Percentiles rank a stretch among this genome's conserved stretches.
These are phyloP conservation scores for Colletotrichum cereale DNA, from an alignment of 2,329 filamentous ascomycete genomes.

Conservation along the genomic window DNA sequence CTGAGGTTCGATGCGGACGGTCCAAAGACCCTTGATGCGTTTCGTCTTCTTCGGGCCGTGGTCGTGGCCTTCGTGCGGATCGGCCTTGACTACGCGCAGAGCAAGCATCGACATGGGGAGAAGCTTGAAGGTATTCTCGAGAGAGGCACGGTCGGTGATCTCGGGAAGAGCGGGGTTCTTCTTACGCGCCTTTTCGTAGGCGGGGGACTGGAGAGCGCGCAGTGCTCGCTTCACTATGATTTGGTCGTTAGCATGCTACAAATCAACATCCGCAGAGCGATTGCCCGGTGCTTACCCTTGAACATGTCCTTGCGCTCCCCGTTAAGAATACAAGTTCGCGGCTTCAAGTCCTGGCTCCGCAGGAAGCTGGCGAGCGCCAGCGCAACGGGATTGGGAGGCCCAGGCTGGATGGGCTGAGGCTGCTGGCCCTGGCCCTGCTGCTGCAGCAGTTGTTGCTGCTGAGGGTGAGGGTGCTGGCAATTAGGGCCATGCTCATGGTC, in stretches of 20 bases:
- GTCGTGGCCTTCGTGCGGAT: conserved; percentile 81
- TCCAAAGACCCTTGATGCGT: conserved; percentile 96
- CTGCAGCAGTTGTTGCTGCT: conserved; percentile 48
- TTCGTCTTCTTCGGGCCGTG: conserved; percentile 81
- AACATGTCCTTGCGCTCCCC: conserved; percentile 99
- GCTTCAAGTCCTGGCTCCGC: conserved; percentile 85
- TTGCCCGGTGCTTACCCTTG: conserved; percentile 71
- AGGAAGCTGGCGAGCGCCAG: conserved; percentile 92
- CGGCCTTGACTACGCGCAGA: conserved; percentile 86
- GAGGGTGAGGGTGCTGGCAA: conserved; percentile 43
- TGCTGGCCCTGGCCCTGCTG: conserved; percentile 60
- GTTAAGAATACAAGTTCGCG: conserved; percentile 90
- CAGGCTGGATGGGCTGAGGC: conserved; percentile 77
- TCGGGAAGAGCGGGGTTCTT: conserved; percentile 92
- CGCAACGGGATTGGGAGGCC: conserved; percentile 89
- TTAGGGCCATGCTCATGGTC: conserved; percentile 46
- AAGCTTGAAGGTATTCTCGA: conserved; percentile 95
- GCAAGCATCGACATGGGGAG: conserved; percentile 95
- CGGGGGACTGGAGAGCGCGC: conserved; percentile 87
- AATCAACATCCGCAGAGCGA: neutral
- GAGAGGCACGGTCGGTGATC: conserved; percentile 87
- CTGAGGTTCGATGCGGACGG: conserved; percentile 93
- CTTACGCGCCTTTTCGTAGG: conserved; percentile 88
- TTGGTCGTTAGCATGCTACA: neutral
- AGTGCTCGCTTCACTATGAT: conserved; percentile 91